Evolutionary conservation across 2,329 filamentous ascomycete species (phyloP), one percentile per base, ranked within the genome.

Genomic region (Purpureocillium takamizusanense): DNA sequence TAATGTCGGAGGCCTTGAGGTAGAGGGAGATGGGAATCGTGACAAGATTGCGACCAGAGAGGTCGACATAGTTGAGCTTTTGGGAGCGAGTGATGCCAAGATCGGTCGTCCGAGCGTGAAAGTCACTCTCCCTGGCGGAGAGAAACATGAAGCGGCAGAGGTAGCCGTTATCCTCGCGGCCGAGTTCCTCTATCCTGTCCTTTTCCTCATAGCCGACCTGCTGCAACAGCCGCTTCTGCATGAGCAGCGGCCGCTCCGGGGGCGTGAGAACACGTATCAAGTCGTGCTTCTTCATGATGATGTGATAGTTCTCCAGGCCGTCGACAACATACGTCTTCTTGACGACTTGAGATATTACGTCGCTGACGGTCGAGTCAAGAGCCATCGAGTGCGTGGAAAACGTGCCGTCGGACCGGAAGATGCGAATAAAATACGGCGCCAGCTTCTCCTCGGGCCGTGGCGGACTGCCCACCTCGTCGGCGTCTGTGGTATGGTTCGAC

Each of bases 141-240:
- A 95, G 69, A 61, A 98, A 98, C 42, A 92, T 87, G 64, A 98
- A 97, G 6, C 92, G 85, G 56, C 89, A 94, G 11, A 98, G 74
- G 51, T 97, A 98, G 56, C 89, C 94, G 60, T 97, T 95, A 66
- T 98, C 92, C 60, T 98, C 92, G 41, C 92, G 80, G 21, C 92
- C 92, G 37, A 98, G 78, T 45, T 97, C 92, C 57, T 95, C 90
- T 33, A 98, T 79, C 30, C 79, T 80, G 59, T 98, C 92, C 40
- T 78, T 78, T 25, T 87, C 80, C 41, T 86, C 81, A 54, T 97
- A 98, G 9, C 92, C 92, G 38, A 90, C 84, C 62, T 95, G 88
- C 60, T 95, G 83, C 14, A 98, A 67, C 14, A 98, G 71, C 35
- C 81, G 76, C 62, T 95, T 97, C 59, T 98, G 92, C 53, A 98